Base-by-base conservation (phyloP, 768 basidiomycete genomes). In the Bullera alba region DNA sequence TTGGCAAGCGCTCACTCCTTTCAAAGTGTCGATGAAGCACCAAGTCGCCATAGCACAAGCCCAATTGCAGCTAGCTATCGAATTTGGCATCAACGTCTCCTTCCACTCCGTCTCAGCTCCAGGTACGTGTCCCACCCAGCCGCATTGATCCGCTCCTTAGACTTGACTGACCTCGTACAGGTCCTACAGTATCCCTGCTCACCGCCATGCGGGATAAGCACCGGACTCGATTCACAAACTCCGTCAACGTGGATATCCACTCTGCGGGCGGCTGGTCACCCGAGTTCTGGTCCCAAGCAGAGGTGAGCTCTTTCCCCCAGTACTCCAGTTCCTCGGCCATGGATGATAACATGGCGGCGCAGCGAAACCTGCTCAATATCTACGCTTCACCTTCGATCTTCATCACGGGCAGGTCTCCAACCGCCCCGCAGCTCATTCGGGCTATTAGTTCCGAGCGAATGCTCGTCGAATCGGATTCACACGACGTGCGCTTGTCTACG, bases 331-430 rank as follows among this genome's bases (percentile, higher is more conserved):
- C 3, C 23, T 25, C 27, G 25, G 26, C 8, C 15, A 27, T 12
- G 17, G 16, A 6, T 14, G 16, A 25, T 38, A n/a, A 14, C 38
- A 19, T 46, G 8, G 39, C 19, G 26, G 42, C 10, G 27, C 73
- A 90, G 85, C 83, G 77, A 72, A 77, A 73, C 39, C 81, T 91
- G 56, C 62, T 74, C 4, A 96, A 96, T 70, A 77, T 83, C 44
- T 99, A 83, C 74, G 77, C 93, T 48, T 96, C 92, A 0, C 76
- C 93, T 10, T 95, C 92, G 1, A 87, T 84, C 0, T 81, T 80
- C 50, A 87, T 93, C 61, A 93, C 93, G 54, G 75, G 79, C 19
- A 82, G 85, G 34, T 84, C 85, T 5, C 73, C 77, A 4, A 80
- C 80, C 34, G 80, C 86, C 53, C 75, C 76, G 32, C 74, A 77